These are phyloP conservation scores for Torulaspora quercuum DNA, from an alignment of 805 yeast species.

Conservation along the genomic window DNA sequence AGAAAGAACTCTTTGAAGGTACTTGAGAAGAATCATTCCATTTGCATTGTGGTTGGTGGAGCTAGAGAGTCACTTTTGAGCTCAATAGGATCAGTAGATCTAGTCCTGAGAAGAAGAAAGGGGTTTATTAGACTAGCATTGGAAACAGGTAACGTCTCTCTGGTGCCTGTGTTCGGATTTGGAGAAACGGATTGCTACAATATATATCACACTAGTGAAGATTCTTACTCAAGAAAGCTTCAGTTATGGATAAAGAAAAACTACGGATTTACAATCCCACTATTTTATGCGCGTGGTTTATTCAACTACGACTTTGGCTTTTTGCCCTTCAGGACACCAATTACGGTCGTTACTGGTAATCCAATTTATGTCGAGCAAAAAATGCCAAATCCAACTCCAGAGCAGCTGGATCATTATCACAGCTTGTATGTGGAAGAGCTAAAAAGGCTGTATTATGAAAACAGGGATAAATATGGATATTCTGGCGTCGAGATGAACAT, in stretches of 20 bases:
- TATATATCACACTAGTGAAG: slow-evolving; percentile 43
- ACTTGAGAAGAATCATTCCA: slow-evolving; percentile 62
- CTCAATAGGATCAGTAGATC: slow-evolving; percentile 53
- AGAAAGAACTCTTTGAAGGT: slow-evolving; percentile 65
- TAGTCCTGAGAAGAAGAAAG: slow-evolving; percentile 72
- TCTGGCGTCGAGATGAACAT: slow-evolving; percentile 27
- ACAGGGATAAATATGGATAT: slow-evolving; percentile 51
- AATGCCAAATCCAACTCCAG: slow-evolving; percentile 42
- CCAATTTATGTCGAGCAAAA: slow-evolving; percentile 58
- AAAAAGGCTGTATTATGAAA: slow-evolving; percentile 57
- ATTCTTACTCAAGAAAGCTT: slow-evolving; percentile 48
- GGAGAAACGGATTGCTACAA: slow-evolving; percentile 77
- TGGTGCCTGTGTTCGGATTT: slow-evolving; percentile 87
- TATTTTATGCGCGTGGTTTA: slow-evolving; percentile 87
- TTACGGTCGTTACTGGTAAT: slow-evolving; percentile 69
- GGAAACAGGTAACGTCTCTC: slow-evolving; percentile 65
- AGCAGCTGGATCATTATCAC: slow-evolving; percentile 69
- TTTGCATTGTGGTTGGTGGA: slow-evolving; percentile 92
- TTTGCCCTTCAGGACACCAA: slow-evolving; percentile 77
- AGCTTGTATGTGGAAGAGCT: slow-evolving; percentile 62
- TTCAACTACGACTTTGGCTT: slow-evolving; percentile 91
- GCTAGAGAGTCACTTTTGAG: slow-evolving; percentile 84
- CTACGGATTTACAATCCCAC: slow-evolving; percentile 83
- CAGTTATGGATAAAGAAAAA: slow-evolving; percentile 70
- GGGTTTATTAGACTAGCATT: slow-evolving; percentile 89